These are phyloP conservation scores for Penicillium parvum DNA, from an alignment of 495 filamentous ascomycete genomes.

Conservation along the genomic window DNA sequence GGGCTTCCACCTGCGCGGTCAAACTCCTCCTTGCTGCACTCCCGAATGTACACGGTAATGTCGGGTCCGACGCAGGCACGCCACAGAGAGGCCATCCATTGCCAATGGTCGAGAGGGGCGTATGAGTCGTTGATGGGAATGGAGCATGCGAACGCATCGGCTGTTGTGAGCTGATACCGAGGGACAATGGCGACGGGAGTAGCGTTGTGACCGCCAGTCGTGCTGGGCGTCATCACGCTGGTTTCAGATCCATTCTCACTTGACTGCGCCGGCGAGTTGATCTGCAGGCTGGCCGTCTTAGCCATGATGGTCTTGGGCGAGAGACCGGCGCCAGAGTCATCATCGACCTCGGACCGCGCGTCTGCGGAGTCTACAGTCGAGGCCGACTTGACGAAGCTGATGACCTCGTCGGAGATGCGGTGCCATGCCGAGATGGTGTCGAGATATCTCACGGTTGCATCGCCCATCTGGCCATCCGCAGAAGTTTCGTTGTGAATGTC, in stretches of 20 bases:
- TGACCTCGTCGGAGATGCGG: conserved; percentile 59
- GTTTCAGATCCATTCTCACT: conserved; percentile 28
- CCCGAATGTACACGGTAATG: conserved; percentile 64
- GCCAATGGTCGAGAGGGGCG: conserved; percentile 86
- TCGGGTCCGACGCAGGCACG: conserved; percentile 82
- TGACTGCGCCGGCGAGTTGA: conserved; percentile 26
- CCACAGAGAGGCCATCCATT: conserved; percentile 97
- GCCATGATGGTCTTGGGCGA: conserved; percentile 36
- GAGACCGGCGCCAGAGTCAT: conserved; percentile 19
- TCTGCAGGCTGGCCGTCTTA: conserved; percentile 28
- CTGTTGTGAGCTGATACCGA: conserved; percentile 70
- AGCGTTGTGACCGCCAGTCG: conserved; percentile 2
- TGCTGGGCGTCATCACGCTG: conserved; percentile 19
- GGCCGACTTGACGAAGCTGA: conserved; percentile 52
- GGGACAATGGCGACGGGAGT: conserved; percentile 70
- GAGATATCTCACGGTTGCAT: conserved; percentile 60
- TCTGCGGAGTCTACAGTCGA: conserved; percentile 12
- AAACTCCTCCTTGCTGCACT: conserved; percentile 44
- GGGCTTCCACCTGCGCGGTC: conserved; percentile 36
- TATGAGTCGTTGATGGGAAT: conserved; percentile 76
- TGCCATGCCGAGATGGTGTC: conserved; percentile 71
- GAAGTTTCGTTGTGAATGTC: conserved; percentile 38
- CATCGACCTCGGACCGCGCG: conserved; percentile 11
- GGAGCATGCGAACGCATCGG: conserved; percentile 65
- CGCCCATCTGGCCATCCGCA: conserved; percentile 31